phyloP scores from a whole-genome alignment of 163 green algal species.

The Volvox carteri region DNA sequence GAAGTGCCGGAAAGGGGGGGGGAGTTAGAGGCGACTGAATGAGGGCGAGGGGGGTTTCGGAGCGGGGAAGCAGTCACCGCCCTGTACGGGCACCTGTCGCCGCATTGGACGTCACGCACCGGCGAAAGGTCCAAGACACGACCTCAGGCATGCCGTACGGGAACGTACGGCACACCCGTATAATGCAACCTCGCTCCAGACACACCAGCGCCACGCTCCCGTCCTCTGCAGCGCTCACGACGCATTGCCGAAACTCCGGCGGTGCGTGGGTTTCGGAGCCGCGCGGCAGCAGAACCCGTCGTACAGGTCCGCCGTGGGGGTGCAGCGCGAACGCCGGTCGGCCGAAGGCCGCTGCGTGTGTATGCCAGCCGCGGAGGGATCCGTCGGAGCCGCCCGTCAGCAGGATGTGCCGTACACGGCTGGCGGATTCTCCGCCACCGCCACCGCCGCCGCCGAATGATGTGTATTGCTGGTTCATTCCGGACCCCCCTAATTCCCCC shows the following conservation, averaged over 20 bases:
- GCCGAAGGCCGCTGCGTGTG: neutral
- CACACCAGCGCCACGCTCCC: constrained; percentile 49
- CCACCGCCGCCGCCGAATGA: too few relatives aligned
- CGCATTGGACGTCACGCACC: constrained; percentile 13
- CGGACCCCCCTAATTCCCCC: too few relatives aligned
- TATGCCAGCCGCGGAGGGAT: constrained; percentile 32
- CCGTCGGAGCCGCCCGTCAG: constrained; percentile 33
- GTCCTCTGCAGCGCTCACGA: constrained; percentile 36
- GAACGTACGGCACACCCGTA: constrained; percentile 32
- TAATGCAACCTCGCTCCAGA: neutral
- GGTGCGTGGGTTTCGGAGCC: neutral
- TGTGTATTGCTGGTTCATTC: too few relatives aligned
- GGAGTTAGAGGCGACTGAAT: too few relatives aligned
- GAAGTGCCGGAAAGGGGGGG: too few relatives aligned
- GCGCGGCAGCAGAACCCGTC: constrained; percentile 35
- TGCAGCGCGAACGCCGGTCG: constrained; percentile 28
- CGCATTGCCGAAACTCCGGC: constrained; percentile 1
- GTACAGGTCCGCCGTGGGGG: constrained; percentile 24
- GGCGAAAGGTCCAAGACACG: constrained; percentile 45
- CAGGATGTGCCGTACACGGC: neutral
- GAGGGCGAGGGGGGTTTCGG: too few relatives aligned
- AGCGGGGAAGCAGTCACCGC: too few relatives aligned
- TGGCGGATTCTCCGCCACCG: too few relatives aligned
- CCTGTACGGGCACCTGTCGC: neutral
- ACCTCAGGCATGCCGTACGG: constrained; percentile 23